Conservation (phyloP, 176 grass and related monocot genomes). For the Alopecurus myosuroides region DNA sequence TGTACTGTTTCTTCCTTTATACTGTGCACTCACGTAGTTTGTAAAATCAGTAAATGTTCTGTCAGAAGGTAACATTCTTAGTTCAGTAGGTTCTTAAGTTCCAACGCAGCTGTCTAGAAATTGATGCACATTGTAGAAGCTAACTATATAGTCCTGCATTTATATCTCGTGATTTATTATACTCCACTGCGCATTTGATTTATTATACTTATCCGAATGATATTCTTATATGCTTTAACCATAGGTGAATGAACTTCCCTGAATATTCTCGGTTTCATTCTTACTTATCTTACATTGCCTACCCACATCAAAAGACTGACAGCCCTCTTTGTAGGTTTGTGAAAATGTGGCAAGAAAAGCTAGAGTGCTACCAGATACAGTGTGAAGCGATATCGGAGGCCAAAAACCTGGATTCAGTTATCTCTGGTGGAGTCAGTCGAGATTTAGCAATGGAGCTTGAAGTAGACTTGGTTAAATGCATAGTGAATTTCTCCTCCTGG, state of each 20-base stretch:
- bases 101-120: not conserved
- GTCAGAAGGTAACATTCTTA: not conserved
- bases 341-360: conserved; percentile 77
- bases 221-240: not conserved
- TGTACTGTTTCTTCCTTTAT: not conserved
- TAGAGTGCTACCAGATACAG: conserved; percentile 73
- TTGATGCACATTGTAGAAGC: not conserved
- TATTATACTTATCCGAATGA: too few relatives aligned
- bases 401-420: conserved; percentile 56
- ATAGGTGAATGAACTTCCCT: not conserved
- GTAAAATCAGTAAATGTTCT: not conserved
- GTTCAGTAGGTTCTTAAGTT: not conserved
- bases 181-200: not conserved
- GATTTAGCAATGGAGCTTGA: conserved; percentile 67
- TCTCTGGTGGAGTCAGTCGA: conserved; percentile 26
- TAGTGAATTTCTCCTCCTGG: conserved; percentile 70
- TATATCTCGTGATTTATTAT: not conserved
- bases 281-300: not conserved
- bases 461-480: conserved; percentile 84
- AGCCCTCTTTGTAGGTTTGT: conserved; percentile 56
- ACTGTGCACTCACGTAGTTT: not conserved
- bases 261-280: not conserved
- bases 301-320: conserved; percentile 16
- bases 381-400: conserved; percentile 49
- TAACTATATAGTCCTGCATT: not conserved